phyloP scores from a whole-genome alignment of 768 basidiomycete genomes.

The Lactarius deliciosus region DNA sequence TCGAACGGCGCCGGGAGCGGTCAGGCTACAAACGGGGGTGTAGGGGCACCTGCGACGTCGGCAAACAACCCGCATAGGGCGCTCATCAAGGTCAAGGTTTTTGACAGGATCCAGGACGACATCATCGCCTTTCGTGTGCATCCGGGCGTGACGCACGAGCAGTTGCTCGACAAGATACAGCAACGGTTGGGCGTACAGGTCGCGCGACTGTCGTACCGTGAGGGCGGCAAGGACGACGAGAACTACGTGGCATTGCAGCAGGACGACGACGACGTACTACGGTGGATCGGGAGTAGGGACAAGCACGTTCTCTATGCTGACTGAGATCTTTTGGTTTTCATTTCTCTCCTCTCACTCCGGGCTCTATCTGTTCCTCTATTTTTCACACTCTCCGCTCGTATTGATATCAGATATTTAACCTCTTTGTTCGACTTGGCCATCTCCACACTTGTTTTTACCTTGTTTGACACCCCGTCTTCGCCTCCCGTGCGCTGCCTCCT shows the following conservation, averaged over 20 bases:
- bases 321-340: conserved; percentile 35
- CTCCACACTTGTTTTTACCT: neutral
- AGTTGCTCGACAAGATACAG: conserved; percentile 91
- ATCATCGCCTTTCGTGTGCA: conserved; percentile 96
- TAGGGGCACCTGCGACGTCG: conserved; percentile 72
- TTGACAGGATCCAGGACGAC: conserved; percentile 90
- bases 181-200: conserved; percentile 79
- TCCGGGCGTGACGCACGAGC: conserved; percentile 79
- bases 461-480: conserved; percentile 10
- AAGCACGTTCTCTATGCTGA: conserved; percentile 84
- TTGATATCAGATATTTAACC: conserved; percentile 1
- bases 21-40: conserved; percentile 52
- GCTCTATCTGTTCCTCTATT: conserved; percentile 10
- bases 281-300: conserved; percentile 77
- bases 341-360: neutral
- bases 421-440: neutral
- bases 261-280: conserved; percentile 62
- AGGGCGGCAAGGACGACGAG: conserved; percentile 64
- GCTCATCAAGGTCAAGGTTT: conserved; percentile 98
- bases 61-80: conserved; percentile 77
- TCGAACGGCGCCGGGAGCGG: conserved; percentile 53
- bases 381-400: neutral
- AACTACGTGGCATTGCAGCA: conserved; percentile 60
- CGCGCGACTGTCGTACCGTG: conserved; percentile 67
- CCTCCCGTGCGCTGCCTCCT: conserved; percentile 11